Evolutionary conservation across 768 basidiomycete species (phyloP).

Genomic region (Podaxis sp.): DNA sequence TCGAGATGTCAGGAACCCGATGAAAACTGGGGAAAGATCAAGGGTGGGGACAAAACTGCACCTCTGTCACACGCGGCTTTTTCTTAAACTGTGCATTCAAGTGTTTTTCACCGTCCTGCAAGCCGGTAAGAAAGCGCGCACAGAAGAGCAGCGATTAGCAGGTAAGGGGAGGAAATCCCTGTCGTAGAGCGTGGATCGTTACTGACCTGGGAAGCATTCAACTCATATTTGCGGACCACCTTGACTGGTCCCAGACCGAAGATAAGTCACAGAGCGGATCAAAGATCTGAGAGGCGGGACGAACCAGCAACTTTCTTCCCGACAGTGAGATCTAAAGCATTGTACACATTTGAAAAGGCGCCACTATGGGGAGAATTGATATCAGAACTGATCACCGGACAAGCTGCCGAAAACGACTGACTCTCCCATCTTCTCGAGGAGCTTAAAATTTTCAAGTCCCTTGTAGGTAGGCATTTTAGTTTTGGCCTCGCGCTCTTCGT

Average conservation of each 20-base stretch:
- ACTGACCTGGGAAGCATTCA: slow-evolving; percentile 90
- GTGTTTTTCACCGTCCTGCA: slow-evolving; percentile 88
- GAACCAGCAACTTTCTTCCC: slow-evolving; percentile 82
- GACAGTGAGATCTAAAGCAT: slow-evolving; percentile 74
- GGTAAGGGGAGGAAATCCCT: slow-evolving; percentile 23
- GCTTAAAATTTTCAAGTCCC: slow-evolving; percentile 77
- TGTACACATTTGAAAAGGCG: slow-evolving; percentile 99
- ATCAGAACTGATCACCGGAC: slow-evolving; percentile 15
- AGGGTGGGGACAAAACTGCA: slow-evolving; percentile 42
- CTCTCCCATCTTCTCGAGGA: slow-evolving; percentile 92
- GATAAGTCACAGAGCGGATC: slow-evolving; percentile 16
- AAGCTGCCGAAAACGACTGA: slow-evolving; percentile 42
- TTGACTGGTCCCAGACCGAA: slow-evolving; percentile 59
- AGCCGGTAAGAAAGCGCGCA: slow-evolving; percentile 30
- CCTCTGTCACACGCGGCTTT: slow-evolving; percentile 98
- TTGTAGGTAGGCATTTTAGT: slow-evolving; percentile 81
- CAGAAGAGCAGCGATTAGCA: slow-evolving; percentile 23
- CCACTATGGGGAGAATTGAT: slow-evolving; percentile 47
- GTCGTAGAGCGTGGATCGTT: slow-evolving; percentile 21
- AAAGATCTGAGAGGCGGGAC: slow-evolving; percentile 23
- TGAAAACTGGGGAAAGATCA: slow-evolving; percentile 13
- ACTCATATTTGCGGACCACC: slow-evolving; percentile 90
- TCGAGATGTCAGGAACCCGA: slow-evolving; percentile 28
- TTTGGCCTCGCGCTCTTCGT: slow-evolving; percentile 73
- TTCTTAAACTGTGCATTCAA: slow-evolving; percentile 94